Evolutionary conservation across 2,329 filamentous ascomycete genomes (phyloP), one percentile per base, ranked within the genome.

Genomic region (Dactylellina cionopaga): DNA sequence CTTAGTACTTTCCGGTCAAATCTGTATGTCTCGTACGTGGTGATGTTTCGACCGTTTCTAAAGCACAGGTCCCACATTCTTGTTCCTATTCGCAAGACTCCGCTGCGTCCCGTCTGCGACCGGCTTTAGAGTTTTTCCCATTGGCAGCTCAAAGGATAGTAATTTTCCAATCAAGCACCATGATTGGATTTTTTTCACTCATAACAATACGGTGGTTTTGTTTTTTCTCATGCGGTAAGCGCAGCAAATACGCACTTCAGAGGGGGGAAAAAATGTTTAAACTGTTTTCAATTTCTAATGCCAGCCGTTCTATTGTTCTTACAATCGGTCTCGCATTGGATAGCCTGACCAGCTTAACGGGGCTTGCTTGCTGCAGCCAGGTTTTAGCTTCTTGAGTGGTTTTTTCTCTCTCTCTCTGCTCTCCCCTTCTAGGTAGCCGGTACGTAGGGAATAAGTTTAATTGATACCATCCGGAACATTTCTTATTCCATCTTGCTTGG

Each of bases 391-490:
- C 33, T 19, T 65, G 60, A 65, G 60, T 56, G 60, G 49, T 65
- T 64, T 64, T 44, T 15, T 52, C n/a, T 31, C 24, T 51, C 13
- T 47, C 31, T 22, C 3, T 19, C n/a, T 54, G 29, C 24, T n/a
- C 11, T 43, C 7, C 43, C 44, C 44, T 43, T 22, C 10, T 41
- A 24, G 13, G n/a, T 31, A 33, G n/a, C 39, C 25, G 22, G 33
- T 4, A 22, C 31, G 31, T 9, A 29, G 11, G 17, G 17, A 22
- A 15, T 2, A 22, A 22, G 33, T 11, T 55, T 27, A 37, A 55
- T 55, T 41, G 51, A 39, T 22, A 44, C 51, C 62, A 51, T 37
- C 58, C 62, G 62, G 62, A 65, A 66, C 51, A 49, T 58, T 58
- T 56, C 11, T 56, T 19, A 27, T 37, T 64, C 13, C 39, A 7